These are phyloP conservation scores for Hymenoscyphus repandus DNA, from an alignment of 2,329 filamentous ascomycete species.

Conservation along the genomic window DNA sequence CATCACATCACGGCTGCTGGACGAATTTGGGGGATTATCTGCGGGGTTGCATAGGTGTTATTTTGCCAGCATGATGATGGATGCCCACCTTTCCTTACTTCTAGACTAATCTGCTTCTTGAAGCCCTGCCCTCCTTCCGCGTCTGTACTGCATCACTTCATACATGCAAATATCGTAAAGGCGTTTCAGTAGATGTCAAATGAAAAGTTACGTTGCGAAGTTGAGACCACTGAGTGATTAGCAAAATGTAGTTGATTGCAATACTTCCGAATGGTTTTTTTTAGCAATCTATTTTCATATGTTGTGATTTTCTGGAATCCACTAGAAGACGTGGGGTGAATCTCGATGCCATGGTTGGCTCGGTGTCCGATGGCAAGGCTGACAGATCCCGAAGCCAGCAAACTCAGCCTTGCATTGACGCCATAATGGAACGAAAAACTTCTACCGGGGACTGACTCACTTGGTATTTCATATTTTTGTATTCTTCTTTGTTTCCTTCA, in stretches of 20 bases:
- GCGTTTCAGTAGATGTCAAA: conserved; percentile 27
- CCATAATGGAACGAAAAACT: conserved; percentile 2
- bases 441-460: conserved; percentile 7
- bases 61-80: conserved; percentile 15
- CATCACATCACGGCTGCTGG: conserved; percentile 9
- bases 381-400: not conserved
- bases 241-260: too few relatives aligned
- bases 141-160: conserved; percentile 19
- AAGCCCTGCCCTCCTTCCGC: conserved; percentile 15
- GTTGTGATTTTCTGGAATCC: too few relatives aligned
- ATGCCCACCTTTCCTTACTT: conserved; percentile 18
- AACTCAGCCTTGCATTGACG: conserved; percentile 7
- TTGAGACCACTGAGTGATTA: not conserved
- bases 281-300: not conserved
- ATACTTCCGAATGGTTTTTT: too few relatives aligned
- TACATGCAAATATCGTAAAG: conserved; percentile 21
- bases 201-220: conserved; percentile 11
- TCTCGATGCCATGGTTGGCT: not conserved
- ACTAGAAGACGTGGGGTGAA: not conserved
- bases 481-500: not conserved
- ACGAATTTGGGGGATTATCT: conserved; percentile 6
- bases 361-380: conserved; percentile 4
- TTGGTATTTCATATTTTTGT: not conserved
- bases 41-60: conserved; percentile 22
- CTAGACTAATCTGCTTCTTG: conserved; percentile 29